Percentiles rank a stretch among this genome's conserved stretches.
Evolutionary conservation across 2,329 filamentous ascomycete species (phyloP).

Genomic region (Westerdykella sp.): DNA sequence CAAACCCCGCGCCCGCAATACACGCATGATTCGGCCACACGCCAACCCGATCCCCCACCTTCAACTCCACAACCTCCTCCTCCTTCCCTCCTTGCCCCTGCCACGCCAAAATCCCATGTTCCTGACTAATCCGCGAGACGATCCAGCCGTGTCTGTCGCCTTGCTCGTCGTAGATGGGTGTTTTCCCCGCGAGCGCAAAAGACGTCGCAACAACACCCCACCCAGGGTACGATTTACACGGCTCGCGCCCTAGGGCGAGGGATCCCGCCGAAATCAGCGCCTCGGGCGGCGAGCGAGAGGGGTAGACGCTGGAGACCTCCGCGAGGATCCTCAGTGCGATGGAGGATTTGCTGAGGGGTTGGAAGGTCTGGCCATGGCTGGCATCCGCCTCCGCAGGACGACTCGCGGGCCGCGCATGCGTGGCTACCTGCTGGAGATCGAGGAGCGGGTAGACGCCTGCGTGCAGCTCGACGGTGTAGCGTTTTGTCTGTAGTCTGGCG

Average conservation of each 20-base stretch:
- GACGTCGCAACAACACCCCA: constrained; percentile 56
- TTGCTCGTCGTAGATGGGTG: constrained; percentile 21
- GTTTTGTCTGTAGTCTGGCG: constrained; percentile 23
- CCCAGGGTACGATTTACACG: constrained; percentile 63
- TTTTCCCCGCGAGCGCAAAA: no score
- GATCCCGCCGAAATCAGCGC: constrained; percentile 63
- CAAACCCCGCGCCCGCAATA: constrained; percentile 64
- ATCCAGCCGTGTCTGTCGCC: constrained; percentile 51
- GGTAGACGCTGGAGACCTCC: constrained; percentile 64
- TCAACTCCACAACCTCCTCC: constrained; percentile 33
- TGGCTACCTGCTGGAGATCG: constrained; percentile 73
- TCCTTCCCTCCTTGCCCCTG: constrained; percentile 40
- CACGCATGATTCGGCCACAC: constrained; percentile 80
- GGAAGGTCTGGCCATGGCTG: constrained; percentile 2
- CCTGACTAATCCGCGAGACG: constrained; percentile 66
- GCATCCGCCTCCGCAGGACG: constrained; percentile 1
- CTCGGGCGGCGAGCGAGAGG: constrained; percentile 46
- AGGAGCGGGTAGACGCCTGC: constrained; percentile 70
- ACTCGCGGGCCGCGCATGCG: constrained; percentile 51
- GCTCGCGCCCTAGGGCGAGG: constrained; percentile 66
- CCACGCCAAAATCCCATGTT: constrained; percentile 69
- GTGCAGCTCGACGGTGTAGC: constrained; percentile 57
- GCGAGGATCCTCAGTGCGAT: constrained; percentile 64
- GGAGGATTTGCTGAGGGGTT: constrained; percentile 46
- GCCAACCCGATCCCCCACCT: constrained; percentile 60